A percentile compares a stretch with the other conserved stretches of the same genome.
Conservation (phyloP, 2,329 filamentous ascomycete genomes). For the Bipolaris bicolor region DNA sequence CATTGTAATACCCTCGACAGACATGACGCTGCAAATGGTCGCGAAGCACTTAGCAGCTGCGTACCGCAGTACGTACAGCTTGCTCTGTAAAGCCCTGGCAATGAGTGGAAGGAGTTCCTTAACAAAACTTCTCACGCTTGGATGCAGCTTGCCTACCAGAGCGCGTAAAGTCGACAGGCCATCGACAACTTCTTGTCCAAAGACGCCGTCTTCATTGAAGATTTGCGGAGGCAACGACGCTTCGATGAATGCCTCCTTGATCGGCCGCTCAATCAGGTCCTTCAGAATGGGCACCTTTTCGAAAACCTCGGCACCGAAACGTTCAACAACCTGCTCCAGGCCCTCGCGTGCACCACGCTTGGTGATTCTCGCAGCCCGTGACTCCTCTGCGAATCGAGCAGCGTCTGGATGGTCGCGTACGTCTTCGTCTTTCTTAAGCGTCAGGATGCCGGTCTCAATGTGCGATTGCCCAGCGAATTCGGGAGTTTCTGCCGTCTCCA, state of each 20-base stretch:
- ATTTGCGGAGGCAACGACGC: constrained; percentile 73
- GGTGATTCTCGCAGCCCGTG: constrained; percentile 86
- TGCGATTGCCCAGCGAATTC: constrained; percentile 85
- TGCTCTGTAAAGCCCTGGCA: constrained; percentile 84
- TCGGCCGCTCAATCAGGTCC: constrained; percentile 79
- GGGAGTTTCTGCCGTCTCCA: constrained; percentile 96
- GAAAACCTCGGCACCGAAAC: constrained; percentile 79
- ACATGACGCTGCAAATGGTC: constrained; percentile 95
- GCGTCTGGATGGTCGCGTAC: constrained; percentile 90
- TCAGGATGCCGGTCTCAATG: constrained; percentile 82
- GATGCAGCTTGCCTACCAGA: constrained; percentile 85
- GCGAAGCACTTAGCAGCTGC: constrained; percentile 97
- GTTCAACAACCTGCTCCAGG: constrained; percentile 81
- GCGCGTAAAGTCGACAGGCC: constrained; percentile 91
- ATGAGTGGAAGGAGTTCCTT: constrained; percentile 83
- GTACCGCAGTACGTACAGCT: constrained; percentile 90
- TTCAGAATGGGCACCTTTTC: constrained; percentile 83
- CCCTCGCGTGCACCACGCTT: constrained; percentile 93
- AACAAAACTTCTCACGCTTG: constrained; percentile 77
- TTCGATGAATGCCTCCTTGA: constrained; percentile 74
- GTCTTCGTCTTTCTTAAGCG: constrained; percentile 96
- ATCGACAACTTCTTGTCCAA: constrained; percentile 93
- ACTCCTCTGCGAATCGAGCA: constrained; percentile 86
- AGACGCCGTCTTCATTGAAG: constrained; percentile 71
- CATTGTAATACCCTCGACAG: constrained; percentile 93